Percentiles rank a stretch among this genome's conserved stretches.
Evolutionary conservation across 305 asterid genomes (phyloP).

Genomic region (Fraxinus velutina): DNA sequence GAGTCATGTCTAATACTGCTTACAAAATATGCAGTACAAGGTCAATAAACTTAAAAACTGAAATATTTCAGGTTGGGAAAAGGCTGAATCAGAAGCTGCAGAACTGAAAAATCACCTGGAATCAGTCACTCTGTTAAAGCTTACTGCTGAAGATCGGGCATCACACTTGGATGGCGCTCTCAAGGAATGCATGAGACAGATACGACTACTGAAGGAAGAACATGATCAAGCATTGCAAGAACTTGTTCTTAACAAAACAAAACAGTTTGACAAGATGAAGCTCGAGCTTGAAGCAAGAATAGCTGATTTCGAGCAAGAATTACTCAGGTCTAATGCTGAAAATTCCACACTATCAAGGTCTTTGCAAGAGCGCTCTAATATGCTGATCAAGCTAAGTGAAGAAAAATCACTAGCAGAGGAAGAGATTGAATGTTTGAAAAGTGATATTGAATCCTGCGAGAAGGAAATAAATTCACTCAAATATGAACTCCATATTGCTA

Average conservation of each 20-base stretch:
- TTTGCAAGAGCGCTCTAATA: slow-evolving; percentile 84
- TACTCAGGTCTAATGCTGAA: slow-evolving; percentile 71
- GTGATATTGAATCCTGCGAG: slow-evolving; percentile 62
- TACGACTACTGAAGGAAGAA: slow-evolving; percentile 82
- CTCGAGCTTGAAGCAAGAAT: slow-evolving; percentile 65
- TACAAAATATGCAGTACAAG: not conserved
- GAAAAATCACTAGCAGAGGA: slow-evolving; percentile 81
- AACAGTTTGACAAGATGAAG: slow-evolving; percentile 73
- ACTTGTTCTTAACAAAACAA: slow-evolving; percentile 55
- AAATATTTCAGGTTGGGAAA: slow-evolving; percentile 81
- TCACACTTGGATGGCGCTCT: slow-evolving; percentile 88
- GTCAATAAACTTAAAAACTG: slow-evolving; percentile 23
- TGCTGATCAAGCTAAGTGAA: slow-evolving; percentile 71
- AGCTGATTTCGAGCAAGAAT: slow-evolving; percentile 62
- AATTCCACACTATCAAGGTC: slow-evolving; percentile 78
- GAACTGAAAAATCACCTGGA: slow-evolving; percentile 77
- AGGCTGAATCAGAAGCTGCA: slow-evolving; percentile 95
- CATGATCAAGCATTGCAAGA: slow-evolving; percentile 73
- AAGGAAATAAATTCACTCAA: slow-evolving; percentile 73
- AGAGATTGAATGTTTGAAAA: slow-evolving; percentile 59
- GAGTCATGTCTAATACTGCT: not conserved
- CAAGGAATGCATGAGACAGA: slow-evolving; percentile 92
- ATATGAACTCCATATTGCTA: slow-evolving; percentile 71
- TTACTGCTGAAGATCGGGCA: slow-evolving; percentile 87
- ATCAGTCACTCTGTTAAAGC: slow-evolving; percentile 82